These are phyloP conservation scores for Saccharomycopsis sp. DNA, from an alignment of 805 yeast species.

Conservation along the genomic window DNA sequence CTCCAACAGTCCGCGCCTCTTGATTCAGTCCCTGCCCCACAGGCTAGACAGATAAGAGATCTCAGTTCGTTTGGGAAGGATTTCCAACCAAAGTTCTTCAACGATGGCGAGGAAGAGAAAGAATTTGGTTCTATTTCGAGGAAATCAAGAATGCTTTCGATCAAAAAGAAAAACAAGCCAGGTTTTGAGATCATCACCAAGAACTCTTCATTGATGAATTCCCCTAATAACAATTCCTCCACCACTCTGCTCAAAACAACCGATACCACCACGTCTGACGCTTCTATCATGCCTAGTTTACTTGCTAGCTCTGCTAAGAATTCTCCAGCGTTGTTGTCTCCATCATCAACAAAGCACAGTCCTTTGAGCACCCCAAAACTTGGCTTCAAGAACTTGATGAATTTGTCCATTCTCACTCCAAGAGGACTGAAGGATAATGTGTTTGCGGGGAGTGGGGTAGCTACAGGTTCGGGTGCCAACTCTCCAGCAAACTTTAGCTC, in stretches of 20 bases:
- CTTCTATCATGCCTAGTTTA: background rate
- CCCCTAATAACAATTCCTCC: too few species aligned
- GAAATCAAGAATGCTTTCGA: slow-evolving; percentile 8
- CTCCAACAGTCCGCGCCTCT: too few species aligned
- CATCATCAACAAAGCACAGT: background rate
- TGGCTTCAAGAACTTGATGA: background rate
- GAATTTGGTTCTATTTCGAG: too few species aligned
- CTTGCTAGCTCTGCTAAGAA: background rate
- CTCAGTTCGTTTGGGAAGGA: too few species aligned
- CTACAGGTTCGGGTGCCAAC: too few species aligned
- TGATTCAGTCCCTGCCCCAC: too few species aligned
- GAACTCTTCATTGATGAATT: background rate
- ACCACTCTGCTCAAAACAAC: too few species aligned
- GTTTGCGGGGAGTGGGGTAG: too few species aligned
- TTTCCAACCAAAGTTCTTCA: slow-evolving; percentile 12
- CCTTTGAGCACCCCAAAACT: background rate
- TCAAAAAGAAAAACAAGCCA: slow-evolving; percentile 8
- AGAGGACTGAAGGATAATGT: too few species aligned
- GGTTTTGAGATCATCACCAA: slow-evolving; percentile 18
- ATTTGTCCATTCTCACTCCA: background rate
- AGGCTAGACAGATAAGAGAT: too few species aligned
- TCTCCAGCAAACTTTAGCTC: background rate
- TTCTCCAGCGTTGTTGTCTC: background rate
- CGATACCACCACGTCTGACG: too few species aligned
- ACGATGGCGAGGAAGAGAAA: background rate